A percentile compares a stretch with the other conserved stretches of the same genome.
Conservation (phyloP, 2,329 filamentous ascomycete genomes). For the Colletotrichum cereale region DNA sequence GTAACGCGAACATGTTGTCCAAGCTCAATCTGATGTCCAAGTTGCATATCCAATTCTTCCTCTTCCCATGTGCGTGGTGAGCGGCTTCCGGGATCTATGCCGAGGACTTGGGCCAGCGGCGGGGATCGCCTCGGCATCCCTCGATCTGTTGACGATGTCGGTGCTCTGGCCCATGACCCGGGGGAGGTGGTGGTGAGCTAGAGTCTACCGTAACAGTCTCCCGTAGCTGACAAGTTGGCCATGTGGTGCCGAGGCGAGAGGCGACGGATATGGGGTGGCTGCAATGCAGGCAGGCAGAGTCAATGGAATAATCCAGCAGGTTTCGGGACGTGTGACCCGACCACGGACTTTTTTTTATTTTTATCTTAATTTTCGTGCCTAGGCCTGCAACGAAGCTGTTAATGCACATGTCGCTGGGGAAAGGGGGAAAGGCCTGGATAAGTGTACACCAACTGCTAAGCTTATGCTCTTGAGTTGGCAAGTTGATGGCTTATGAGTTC, state of each 20-base stretch:
- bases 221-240: background rate
- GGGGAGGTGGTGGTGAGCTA: background rate
- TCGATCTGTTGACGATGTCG: background rate
- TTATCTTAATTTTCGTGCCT: too few species aligned
- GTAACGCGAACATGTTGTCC: background rate
- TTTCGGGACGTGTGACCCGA: background rate
- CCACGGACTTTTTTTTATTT: background rate
- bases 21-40: background rate
- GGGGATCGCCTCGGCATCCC: background rate
- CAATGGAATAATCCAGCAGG: too few species aligned
- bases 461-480: too few species aligned
- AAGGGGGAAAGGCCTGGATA: background rate
- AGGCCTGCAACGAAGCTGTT: background rate
- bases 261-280: background rate
- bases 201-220: too few species aligned
- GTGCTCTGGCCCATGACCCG: background rate
- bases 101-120: background rate
- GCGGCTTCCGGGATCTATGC: background rate
- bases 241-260: constrained; percentile 11
- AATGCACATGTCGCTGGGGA: background rate
- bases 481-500: background rate
- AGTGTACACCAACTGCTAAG: background rate
- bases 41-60: background rate
- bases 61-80: background rate
- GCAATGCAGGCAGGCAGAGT: background rate